phyloP scores from a whole-genome alignment of 2,329 filamentous ascomycete species.

The Trichophaea hybrida region DNA sequence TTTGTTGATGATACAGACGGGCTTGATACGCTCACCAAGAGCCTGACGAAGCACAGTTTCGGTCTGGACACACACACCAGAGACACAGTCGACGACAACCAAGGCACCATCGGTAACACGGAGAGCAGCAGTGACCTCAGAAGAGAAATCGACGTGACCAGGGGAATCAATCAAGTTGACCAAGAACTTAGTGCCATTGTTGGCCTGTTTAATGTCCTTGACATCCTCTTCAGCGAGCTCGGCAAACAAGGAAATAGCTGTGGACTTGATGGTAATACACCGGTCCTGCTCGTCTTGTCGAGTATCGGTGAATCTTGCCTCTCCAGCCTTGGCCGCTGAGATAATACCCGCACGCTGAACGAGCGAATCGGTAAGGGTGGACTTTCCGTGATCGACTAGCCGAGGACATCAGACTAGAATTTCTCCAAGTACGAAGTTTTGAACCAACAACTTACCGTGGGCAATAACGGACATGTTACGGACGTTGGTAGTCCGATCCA shows the following conservation, averaged over 20 bases:
- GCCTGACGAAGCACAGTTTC: constrained; percentile 99
- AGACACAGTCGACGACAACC: constrained; percentile 98
- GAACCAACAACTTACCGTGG: constrained; percentile 48
- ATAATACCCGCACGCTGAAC: constrained; percentile 99
- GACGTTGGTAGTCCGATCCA: constrained; percentile 66
- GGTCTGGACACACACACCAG: constrained; percentile 99
- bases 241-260: constrained; percentile 95
- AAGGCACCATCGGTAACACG: constrained; percentile 99
- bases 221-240: constrained; percentile 69
- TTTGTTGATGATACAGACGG: constrained; percentile 99
- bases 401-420: background rate
- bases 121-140: constrained; percentile 96
- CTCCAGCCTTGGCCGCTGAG: constrained; percentile 91
- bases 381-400: constrained; percentile 96
- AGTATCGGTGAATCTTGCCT: constrained; percentile 91
- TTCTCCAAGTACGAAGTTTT: background rate
- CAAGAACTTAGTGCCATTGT: constrained; percentile 89
- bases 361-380: constrained; percentile 96
- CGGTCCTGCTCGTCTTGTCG: constrained; percentile 96
- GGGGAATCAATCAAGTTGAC: constrained; percentile 99
- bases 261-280: constrained; percentile 99
- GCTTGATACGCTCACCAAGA: constrained; percentile 99
- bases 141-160: constrained; percentile 99
- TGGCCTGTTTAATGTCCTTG: constrained; percentile 85
- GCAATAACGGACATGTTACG: constrained; percentile 99